Evolutionary conservation across 306 rosid genomes (phyloP), one percentile per base, ranked within the genome.

Genomic region (Dalbergia cochinchinensis): DNA sequence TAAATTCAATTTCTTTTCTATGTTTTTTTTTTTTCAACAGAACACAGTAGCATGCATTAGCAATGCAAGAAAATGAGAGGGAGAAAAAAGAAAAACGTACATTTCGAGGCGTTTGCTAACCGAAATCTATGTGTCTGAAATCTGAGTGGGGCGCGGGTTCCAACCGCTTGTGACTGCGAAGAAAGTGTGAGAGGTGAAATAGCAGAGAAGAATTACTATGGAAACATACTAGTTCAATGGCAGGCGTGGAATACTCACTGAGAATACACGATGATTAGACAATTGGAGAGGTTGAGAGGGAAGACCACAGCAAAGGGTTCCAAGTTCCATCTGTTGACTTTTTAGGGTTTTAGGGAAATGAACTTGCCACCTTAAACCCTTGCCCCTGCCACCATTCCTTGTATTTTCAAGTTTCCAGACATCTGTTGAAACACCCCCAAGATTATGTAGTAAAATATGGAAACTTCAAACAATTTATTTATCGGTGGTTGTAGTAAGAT

Each of bases 241-340:
- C 69, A 20, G 13, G 44, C 2, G 13, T 44, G 12, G 81, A 42
- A 18, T 6, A 82, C 82, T 65, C 31, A 78, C 85, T 22, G 76
- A 78, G 65, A 65, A 53, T 22, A 65, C 9, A n/a, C 63, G 84
- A 60, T 15, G 48, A 34, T 45, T 69, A 6, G 79, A 80, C 11
- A 41, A 80, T 34, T 67, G 45, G 68, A 80, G 0, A 31, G 85
- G 50, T 41, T 76, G 78, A 39, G 84, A 71, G 60, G 89, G 79
- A 85, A 83, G 85, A 51, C 87, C 85, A 22, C 71, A 74, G 69
- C 87, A 90, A 78, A 86, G 78, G 37, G 85, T 83, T 72, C 83
- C 89, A 31, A 82, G 74, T 65, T 71, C 84, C 94, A 90, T 88
- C 5, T 37, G 47, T 54, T 41, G 78, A 77, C 41, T 75, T 84